A percentile compares a stretch with the other conserved stretches of the same genome.
Evolutionary conservation across 768 basidiomycete genomes (phyloP).

Genomic region (Suillus plorans): DNA sequence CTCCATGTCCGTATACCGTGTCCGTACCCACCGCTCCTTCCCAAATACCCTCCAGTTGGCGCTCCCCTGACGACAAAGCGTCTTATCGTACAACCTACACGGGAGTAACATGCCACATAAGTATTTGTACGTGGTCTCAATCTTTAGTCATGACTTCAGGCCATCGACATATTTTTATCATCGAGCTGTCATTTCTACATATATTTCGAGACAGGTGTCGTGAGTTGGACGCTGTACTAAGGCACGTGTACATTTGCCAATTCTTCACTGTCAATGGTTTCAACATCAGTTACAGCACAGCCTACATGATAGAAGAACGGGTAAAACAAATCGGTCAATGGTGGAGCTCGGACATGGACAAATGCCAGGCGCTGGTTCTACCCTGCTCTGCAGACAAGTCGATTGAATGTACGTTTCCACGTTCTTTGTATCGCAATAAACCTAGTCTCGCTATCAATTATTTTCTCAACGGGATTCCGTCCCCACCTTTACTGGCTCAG

Average conservation of each 20-base stretch:
- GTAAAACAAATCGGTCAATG: too few species aligned
- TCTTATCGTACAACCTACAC: not conserved
- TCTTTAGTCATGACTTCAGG: not conserved
- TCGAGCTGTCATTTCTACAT: not conserved
- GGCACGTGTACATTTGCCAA: not conserved
- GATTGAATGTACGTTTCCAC: not conserved
- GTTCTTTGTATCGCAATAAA: not conserved
- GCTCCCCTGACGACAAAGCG: not conserved
- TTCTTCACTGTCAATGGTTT: too few species aligned
- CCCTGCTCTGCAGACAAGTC: not conserved
- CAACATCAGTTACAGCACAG: not conserved
- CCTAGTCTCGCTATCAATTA: not conserved
- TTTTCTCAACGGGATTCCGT: not conserved
- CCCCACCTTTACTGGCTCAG: not conserved
- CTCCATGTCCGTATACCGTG: not conserved
- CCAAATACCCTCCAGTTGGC: not conserved
- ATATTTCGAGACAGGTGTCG: not conserved
- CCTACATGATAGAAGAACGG: not conserved
- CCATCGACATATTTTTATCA: not conserved
- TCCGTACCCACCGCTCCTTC: not conserved
- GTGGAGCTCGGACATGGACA: too few species aligned
- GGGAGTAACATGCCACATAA: not conserved
- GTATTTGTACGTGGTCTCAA: not conserved
- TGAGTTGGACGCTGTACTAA: not conserved
- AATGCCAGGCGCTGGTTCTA: not conserved